These are phyloP conservation scores for Kentomonas sorsogonicus DNA, from an alignment of 208 protist genomes.

Conservation along the genomic window DNA sequence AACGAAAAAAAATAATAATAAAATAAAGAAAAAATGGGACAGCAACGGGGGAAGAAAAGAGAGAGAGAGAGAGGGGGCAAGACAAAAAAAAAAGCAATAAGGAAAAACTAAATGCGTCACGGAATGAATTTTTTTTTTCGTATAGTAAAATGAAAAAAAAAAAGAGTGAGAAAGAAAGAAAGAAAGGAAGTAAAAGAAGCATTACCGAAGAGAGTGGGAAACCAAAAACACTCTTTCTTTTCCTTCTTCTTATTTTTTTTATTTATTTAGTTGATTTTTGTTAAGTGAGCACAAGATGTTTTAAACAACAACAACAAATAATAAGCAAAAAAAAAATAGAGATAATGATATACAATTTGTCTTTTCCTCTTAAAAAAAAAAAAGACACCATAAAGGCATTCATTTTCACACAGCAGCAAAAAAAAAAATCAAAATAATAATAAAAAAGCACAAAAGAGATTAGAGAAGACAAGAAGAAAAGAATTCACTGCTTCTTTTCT, in stretches of 20 bases:
- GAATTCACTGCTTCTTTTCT: too few relatives aligned
- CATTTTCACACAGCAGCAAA: background rate
- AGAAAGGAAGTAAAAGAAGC: background rate
- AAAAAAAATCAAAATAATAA: too few relatives aligned
- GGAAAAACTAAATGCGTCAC: background rate
- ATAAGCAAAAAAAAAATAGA: background rate
- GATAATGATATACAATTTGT: background rate
- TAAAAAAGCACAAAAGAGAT: too few relatives aligned
- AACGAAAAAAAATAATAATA: background rate
- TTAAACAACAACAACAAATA: background rate
- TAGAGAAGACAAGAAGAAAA: too few relatives aligned
- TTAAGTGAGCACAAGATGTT: background rate
- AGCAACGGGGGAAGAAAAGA: background rate
- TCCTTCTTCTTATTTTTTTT: background rate
- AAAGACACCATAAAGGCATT: background rate
- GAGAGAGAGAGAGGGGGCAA: background rate
- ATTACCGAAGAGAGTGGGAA: background rate
- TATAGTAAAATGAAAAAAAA: conserved; percentile 1
- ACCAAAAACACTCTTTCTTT: background rate
- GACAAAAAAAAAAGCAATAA: background rate
- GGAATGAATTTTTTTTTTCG: too few relatives aligned
- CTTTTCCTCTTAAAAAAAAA: background rate
- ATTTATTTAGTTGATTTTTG: background rate
- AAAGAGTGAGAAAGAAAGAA: background rate
- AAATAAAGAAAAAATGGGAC: background rate